These are phyloP conservation scores for Suillus subaureus DNA, from an alignment of 768 basidiomycete genomes.

Conservation along the genomic window DNA sequence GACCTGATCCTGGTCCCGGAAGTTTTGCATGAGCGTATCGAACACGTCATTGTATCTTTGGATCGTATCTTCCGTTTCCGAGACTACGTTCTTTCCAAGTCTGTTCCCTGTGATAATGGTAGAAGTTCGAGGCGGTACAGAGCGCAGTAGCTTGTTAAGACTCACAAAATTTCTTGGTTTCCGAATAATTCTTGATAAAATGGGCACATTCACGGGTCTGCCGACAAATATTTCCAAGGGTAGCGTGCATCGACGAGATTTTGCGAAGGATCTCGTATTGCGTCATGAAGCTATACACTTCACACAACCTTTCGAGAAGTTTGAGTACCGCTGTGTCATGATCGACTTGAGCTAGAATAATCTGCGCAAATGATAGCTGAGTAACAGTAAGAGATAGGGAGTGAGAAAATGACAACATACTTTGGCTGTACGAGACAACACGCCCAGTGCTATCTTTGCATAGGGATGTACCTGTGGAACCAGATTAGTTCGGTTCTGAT, in stretches of 20 bases:
- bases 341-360: constrained; percentile 7
- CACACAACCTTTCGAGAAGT: neutral
- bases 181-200: constrained; percentile 29
- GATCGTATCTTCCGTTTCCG: neutral
- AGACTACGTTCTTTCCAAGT: neutral
- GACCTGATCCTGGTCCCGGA: neutral
- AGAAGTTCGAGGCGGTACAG: neutral
- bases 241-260: neutral
- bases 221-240: constrained; percentile 5
- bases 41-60: neutral
- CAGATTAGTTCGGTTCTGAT: neutral
- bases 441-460: constrained; percentile 7
- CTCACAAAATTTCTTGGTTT: constrained; percentile 24
- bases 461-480: constrained; percentile 10
- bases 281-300: neutral
- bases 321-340: neutral
- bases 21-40: neutral
- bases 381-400: neutral
- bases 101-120: neutral
- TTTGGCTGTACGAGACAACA: neutral
- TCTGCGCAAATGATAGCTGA: neutral
- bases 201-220: constrained; percentile 28
- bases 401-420: neutral
- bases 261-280: neutral
- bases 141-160: neutral